phyloP scores from a whole-genome alignment of 2,329 filamentous ascomycete genomes.

The Rasamsonia emersonii region DNA sequence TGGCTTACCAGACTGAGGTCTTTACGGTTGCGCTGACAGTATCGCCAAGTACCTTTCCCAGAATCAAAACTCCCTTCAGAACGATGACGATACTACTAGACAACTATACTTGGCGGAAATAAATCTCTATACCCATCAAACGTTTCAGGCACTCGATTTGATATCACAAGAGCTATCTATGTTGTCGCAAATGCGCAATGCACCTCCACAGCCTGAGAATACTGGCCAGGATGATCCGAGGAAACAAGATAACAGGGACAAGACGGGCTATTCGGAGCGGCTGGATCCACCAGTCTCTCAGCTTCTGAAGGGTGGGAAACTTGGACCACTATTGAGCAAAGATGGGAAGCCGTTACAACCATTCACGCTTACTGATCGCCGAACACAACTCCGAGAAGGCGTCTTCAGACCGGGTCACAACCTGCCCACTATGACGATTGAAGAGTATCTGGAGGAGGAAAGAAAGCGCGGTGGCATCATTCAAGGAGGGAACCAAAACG shows the following conservation, averaged over 20 bases:
- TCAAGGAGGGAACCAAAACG: conserved; percentile 68
- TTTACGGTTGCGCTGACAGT: conserved; percentile 15
- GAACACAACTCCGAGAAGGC: conserved; percentile 65
- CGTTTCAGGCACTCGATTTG: conserved; percentile 81
- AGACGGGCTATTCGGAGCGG: conserved; percentile 59
- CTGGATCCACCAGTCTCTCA: conserved; percentile 58
- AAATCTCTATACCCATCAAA: conserved; percentile 62
- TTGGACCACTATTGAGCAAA: conserved; percentile 65
- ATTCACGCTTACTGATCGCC: conserved; percentile 73
- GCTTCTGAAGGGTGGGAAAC: conserved; percentile 38
- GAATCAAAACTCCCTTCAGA: conserved; percentile 53
- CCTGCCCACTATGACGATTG: conserved; percentile 93
- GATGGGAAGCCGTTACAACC: conserved; percentile 81
- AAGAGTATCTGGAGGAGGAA: conserved; percentile 95
- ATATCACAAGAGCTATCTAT: conserved; percentile 78
- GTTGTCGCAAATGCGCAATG: conserved; percentile 59
- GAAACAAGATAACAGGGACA: conserved; percentile 40
- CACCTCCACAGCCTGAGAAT: conserved; percentile 31
- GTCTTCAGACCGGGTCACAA: conserved; percentile 91
- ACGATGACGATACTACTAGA: conserved; percentile 78
- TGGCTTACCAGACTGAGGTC: conserved; percentile 13
- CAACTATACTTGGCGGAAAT: conserved; percentile 70
- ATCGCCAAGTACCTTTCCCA: conserved; percentile 47
- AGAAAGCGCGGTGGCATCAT: conserved; percentile 75
- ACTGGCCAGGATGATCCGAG: conserved; percentile 28